Evolutionary conservation across 2,329 filamentous ascomycete genomes (phyloP).

Genomic region (Cytospora chrysosperma): DNA sequence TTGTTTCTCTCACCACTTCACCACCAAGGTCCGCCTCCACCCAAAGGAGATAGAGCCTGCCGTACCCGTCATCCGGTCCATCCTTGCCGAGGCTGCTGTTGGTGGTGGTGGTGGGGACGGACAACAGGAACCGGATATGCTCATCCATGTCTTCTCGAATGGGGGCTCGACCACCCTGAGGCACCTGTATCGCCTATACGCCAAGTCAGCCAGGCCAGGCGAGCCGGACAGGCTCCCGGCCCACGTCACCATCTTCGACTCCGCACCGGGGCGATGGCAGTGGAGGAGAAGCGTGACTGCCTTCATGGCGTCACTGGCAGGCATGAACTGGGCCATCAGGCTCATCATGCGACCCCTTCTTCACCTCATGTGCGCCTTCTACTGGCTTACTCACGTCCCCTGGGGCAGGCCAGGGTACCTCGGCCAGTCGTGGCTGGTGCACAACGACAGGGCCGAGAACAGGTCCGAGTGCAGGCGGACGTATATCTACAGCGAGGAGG

Average conservation of each 20-base stretch:
- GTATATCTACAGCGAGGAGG: conserved; percentile 53
- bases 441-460: conserved; percentile 37
- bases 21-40: conserved; percentile 34
- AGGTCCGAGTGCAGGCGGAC: conserved; percentile 43
- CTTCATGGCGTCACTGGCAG: conserved; percentile 37
- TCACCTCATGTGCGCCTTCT: conserved; percentile 34
- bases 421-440: conserved; percentile 36
- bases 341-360: conserved; percentile 36
- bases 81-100: conserved; percentile 30
- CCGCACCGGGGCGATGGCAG: conserved; percentile 46
- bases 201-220: background rate
- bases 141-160: conserved; percentile 54
- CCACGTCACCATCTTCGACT: conserved; percentile 48
- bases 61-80: conserved; percentile 38
- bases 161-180: conserved; percentile 46
- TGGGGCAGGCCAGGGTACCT: conserved; percentile 34
- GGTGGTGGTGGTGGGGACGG: conserved; percentile 25
- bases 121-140: conserved; percentile 34
- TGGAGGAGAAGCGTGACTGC: conserved; percentile 42
- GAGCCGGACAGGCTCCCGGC: conserved; percentile 28
- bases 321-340: conserved; percentile 29
- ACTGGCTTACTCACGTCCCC: conserved; percentile 33
- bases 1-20: conserved; percentile 38
- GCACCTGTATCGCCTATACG: conserved; percentile 37
- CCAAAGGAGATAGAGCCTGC: conserved; percentile 39